Percentiles rank a stretch among this genome's conserved stretches.
Conservation (phyloP, 2,329 filamentous ascomycete species). For the Taxawa tesnikishii region DNA sequence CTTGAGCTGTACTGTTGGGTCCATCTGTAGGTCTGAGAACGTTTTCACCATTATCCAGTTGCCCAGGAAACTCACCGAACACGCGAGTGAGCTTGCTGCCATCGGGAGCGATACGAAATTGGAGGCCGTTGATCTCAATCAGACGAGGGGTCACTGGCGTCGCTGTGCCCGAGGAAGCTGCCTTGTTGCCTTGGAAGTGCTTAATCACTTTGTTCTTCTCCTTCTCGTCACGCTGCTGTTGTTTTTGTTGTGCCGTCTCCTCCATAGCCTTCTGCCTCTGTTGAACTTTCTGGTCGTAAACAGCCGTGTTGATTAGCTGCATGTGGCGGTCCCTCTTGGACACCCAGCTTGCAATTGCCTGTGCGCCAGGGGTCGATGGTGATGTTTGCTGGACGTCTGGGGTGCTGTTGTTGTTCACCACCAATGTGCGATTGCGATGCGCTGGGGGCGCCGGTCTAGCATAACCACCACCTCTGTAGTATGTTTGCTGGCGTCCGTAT, state of each 20-base stretch:
- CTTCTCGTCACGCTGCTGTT: conserved; percentile 39
- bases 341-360: conserved; percentile 4
- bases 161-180: conserved; percentile 8
- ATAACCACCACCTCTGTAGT: conserved; percentile 4
- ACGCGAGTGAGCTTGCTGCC: conserved; percentile 73
- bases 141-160: conserved; percentile 32
- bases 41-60: background rate
- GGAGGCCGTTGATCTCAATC: conserved; percentile 57
- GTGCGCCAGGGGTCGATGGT: conserved; percentile 1
- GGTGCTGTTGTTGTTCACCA: conserved; percentile 4
- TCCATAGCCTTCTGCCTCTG: conserved; percentile 60
- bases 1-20: conserved; percentile 14
- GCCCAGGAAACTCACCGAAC: conserved; percentile 43
- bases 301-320: conserved; percentile 68
- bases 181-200: conserved; percentile 23
- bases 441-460: conserved; percentile 5
- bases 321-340: conserved; percentile 10
- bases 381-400: conserved; percentile 4
- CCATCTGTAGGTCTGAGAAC: conserved; percentile 11
- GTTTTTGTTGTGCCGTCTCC: conserved; percentile 49
- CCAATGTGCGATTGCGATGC: conserved; percentile 9
- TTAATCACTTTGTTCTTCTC: conserved; percentile 48
- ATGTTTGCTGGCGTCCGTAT: conserved; percentile 2
- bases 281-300: conserved; percentile 64
- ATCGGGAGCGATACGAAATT: conserved; percentile 60